Percentiles rank a stretch among this genome's conserved stretches.
Conservation (phyloP, 2,329 filamentous ascomycete genomes). For the Diaporthe sp. region DNA sequence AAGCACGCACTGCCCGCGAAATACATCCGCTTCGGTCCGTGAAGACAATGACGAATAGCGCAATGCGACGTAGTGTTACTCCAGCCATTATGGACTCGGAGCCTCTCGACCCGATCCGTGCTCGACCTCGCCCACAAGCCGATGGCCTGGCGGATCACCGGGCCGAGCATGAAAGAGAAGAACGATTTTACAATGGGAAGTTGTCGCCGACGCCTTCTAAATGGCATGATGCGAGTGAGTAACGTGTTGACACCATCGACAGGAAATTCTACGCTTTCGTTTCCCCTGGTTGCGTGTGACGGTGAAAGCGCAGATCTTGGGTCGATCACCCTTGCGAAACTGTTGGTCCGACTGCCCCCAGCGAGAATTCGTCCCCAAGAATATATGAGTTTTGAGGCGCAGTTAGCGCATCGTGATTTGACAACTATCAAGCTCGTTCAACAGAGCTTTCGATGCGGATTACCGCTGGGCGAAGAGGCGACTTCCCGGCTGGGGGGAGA, state of each 20-base stretch:
- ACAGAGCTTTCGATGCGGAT: too few relatives aligned
- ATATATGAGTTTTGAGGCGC: background rate
- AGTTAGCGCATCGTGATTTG: too few relatives aligned
- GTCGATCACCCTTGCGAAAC: background rate
- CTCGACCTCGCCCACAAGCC: background rate
- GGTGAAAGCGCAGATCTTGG: background rate
- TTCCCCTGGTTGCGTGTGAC: background rate
- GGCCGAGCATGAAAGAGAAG: background rate
- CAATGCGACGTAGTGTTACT: background rate
- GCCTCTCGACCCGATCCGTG: background rate
- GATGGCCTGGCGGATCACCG: background rate
- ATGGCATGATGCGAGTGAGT: background rate
- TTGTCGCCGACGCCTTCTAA: background rate
- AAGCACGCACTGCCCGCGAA: background rate
- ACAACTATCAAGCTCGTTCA: too few relatives aligned
- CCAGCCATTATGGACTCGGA: constrained; percentile 4
- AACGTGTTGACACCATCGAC: background rate
- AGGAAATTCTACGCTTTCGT: background rate
- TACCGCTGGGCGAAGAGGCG: too few relatives aligned
- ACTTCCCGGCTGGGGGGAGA: too few relatives aligned
- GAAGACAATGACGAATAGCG: background rate
- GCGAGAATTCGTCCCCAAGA: background rate
- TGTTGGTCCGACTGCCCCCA: background rate
- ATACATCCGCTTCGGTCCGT: too few relatives aligned
- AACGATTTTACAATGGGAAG: background rate